Percentiles rank a stretch among this genome's conserved stretches.
phyloP scores from a whole-genome alignment of 257 asterid species.

The Gynochthodes officinalis region DNA sequence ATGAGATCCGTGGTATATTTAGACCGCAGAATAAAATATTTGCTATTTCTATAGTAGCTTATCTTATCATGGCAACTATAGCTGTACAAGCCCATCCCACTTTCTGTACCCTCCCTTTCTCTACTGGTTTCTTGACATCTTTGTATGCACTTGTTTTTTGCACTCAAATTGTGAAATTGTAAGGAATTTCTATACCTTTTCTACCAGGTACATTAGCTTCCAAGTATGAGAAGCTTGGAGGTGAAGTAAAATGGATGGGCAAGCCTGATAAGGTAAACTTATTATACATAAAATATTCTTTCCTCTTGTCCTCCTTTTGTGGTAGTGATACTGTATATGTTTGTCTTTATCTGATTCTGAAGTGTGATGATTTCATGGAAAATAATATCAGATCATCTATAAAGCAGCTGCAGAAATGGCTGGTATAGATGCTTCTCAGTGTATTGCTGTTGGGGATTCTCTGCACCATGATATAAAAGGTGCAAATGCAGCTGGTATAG shows the following conservation, averaged over 20 bases:
- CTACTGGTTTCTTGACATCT: not conserved
- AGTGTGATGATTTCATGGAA: not conserved
- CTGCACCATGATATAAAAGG: slow-evolving; percentile 97
- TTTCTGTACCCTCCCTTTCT: not conserved
- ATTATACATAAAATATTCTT: not conserved
- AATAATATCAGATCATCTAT: slow-evolving; percentile 65
- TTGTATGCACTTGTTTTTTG: slow-evolving; percentile 1
- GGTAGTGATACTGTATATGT: not conserved
- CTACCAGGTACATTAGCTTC: slow-evolving; percentile 74
- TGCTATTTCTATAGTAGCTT: not conserved
- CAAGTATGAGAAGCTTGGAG: slow-evolving; percentile 85
- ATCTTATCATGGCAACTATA: not conserved
- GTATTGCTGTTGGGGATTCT: slow-evolving; percentile 92
- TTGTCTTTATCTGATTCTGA: not conserved
- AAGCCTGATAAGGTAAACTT: slow-evolving; percentile 84
- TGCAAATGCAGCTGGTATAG: slow-evolving; percentile 67
- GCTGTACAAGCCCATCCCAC: not conserved
- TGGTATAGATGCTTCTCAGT: slow-evolving; percentile 62
- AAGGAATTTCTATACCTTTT: slow-evolving; percentile 11
- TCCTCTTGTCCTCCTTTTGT: not conserved
- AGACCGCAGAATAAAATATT: not conserved
- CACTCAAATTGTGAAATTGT: not conserved
- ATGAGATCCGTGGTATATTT: too few relatives aligned
- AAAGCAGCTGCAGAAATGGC: slow-evolving; percentile 72
- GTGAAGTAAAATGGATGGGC: slow-evolving; percentile 99